Evolutionary conservation across 148 eudicot species (phyloP).

Genomic region (Tetragonia tetragonoides): DNA sequence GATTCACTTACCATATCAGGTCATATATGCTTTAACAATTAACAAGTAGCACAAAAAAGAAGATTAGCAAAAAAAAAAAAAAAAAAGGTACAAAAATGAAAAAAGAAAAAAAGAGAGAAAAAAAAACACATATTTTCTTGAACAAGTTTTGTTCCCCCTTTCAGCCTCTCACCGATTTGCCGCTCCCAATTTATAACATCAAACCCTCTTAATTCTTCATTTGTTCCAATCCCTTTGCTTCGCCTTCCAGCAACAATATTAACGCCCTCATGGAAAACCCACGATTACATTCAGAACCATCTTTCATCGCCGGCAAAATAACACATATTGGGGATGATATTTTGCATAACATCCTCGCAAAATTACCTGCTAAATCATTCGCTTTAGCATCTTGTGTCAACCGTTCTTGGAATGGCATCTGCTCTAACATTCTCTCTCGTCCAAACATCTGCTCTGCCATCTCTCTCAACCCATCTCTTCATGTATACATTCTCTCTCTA

Average conservation of each 20-base stretch:
- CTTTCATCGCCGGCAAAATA: background rate
- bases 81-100: too few species aligned
- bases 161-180: too few species aligned
- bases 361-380: conserved; percentile 68
- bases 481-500: conserved; percentile 32
- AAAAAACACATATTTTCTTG: too few species aligned
- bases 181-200: too few species aligned
- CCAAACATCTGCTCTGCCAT: conserved; percentile 71
- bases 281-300: background rate
- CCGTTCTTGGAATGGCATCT: conserved; percentile 60
- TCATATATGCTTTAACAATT: too few species aligned
- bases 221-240: background rate
- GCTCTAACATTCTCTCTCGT: conserved; percentile 49
- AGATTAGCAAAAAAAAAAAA: too few species aligned
- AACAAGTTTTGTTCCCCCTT: too few species aligned
- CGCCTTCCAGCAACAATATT: background rate
- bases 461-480: conserved; percentile 49
- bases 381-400: conserved; percentile 82
- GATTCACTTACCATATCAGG: too few species aligned
- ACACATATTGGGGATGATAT: conserved; percentile 54
- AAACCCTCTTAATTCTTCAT: too few species aligned
- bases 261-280: conserved; percentile 12
- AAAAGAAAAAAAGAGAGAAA: too few species aligned
- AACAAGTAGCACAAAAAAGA: too few species aligned
- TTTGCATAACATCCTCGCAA: conserved; percentile 47